Percentiles rank a stretch among this genome's conserved stretches.
phyloP scores from a whole-genome alignment of 177 flowering plant species.

The Vitis hybrid region DNA sequence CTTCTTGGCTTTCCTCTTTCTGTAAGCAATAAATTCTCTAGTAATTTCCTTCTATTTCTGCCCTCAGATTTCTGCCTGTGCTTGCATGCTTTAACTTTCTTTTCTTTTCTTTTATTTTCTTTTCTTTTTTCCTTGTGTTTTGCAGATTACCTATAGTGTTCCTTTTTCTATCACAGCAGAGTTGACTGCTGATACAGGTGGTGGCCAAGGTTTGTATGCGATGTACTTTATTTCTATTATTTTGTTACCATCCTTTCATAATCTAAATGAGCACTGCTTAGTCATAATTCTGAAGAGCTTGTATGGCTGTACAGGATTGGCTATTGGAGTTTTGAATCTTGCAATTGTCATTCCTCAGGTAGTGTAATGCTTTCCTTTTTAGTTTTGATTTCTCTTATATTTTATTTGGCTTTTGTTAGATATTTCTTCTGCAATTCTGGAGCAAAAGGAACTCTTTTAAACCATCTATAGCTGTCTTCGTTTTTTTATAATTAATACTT shows the following conservation, averaged over 20 bases:
- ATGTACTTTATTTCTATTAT: not conserved
- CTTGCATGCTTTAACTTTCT: not conserved
- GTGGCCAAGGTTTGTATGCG: constrained; percentile 84
- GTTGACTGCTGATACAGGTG: constrained; percentile 92
- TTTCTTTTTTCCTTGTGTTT: not conserved
- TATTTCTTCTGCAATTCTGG: no score
- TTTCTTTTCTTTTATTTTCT: not conserved
- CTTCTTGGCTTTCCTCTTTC: constrained; percentile 96
- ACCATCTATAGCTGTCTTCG: not conserved
- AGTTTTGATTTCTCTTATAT: not conserved
- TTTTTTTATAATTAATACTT: not conserved
- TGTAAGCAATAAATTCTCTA: constrained; percentile 47
- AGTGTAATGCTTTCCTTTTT: constrained; percentile 9
- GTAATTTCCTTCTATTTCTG: constrained; percentile 1
- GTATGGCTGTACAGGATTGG: constrained; percentile 61
- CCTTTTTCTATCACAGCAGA: constrained; percentile 94
- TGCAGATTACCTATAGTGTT: constrained; percentile 92
- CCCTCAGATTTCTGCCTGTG: not conserved
- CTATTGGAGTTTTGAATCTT: constrained; percentile 93
- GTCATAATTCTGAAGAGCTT: constrained; percentile 12
- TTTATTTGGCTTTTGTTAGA: not conserved
- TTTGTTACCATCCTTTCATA: constrained; percentile 1
- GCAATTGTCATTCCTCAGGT: constrained; percentile 98
- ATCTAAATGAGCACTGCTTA: not conserved
- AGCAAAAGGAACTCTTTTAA: not conserved